Evolutionary conservation across 176 grass and related monocot species (phyloP).

Genomic region (Aechmea fasciata): DNA sequence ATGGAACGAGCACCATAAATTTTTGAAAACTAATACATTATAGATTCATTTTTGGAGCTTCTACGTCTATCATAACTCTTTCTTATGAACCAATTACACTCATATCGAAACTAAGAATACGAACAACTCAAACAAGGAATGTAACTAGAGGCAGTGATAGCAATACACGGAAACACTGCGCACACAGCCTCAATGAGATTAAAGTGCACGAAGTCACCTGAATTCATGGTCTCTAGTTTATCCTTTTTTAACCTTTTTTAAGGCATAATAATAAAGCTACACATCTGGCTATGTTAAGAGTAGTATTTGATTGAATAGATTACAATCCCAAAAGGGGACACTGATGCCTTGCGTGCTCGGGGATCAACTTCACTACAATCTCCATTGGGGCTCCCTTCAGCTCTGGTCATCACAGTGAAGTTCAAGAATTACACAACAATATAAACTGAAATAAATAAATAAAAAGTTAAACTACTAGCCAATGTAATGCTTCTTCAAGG

Average conservation of each 20-base stretch:
- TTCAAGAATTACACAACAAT: not conserved
- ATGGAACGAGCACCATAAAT: too few relatives aligned
- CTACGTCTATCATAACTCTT: too few relatives aligned
- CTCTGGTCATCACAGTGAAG: conserved; percentile 26
- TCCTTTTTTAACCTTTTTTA: not conserved
- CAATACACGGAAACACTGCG: not conserved
- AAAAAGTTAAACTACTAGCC: not conserved
- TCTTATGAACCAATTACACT: too few relatives aligned
- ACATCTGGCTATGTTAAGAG: not conserved
- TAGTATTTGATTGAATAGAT: conserved; percentile 7
- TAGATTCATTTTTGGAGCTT: too few relatives aligned
- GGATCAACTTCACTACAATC: conserved; percentile 59
- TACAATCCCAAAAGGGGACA: conserved; percentile 48
- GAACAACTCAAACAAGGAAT: too few relatives aligned
- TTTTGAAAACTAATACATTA: too few relatives aligned
- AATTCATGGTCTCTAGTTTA: not conserved
- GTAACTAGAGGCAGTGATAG: not conserved
- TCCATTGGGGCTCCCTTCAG: conserved; percentile 70
- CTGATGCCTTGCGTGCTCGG: conserved; percentile 82
- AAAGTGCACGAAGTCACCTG: not conserved
- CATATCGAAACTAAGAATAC: too few relatives aligned
- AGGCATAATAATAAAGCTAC: not conserved
- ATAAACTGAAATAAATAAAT: too few relatives aligned
- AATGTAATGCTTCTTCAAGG: not conserved
- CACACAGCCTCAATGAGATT: not conserved